Evolutionary conservation across 768 basidiomycete species (phyloP), one percentile per base, ranked within the genome.

Genomic region (Leccinellum rugosiceps): DNA sequence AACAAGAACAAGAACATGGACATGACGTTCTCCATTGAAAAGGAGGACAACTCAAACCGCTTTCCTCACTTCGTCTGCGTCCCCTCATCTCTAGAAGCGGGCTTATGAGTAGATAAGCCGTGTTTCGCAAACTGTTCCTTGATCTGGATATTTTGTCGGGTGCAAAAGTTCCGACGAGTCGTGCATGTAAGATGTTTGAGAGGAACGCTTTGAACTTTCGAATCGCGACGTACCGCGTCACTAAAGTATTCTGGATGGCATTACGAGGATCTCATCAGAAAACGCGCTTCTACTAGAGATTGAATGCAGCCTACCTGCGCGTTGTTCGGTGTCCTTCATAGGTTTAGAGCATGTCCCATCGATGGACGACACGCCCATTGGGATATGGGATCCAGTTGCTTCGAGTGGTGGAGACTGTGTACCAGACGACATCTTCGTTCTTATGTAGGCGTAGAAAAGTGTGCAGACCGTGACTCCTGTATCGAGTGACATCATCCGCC

Each of bases 361-460:
- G 7, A 81, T 79, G 50, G 76, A 80, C 14, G 78, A 76, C 11
- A 75, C 75, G 21, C 81, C 79, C 78, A 82, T 77, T 6, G 80
- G 78, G 50, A 74, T 59, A 25, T 79, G 71, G n/a, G 76, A 73
- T 38, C 72, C 78, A 1, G 78, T 79, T 14, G 76, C 76, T 65
- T 80, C 80, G 47, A 82, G 77, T 21, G 82, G 81, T 8, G 81
- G 82, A n/a, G 83, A 83, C 35, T 83, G 75, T 2, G 82, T 81
- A 31, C 82, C 82, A 54, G 68, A 64, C 19, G 68, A 30, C 65
- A 65, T 67, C 14, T 25, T 41, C 2, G 41, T 58, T 28, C 4
- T 53, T 17, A 38, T 30, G 21, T 26, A 49, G 44, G 34, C 26
- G 5, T 14, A 10, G 52, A 11, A 3, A 8, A n/a, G 25, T 28